phyloP scores from a whole-genome alignment of 1,284 basidiomycete genomes.

The Cystobasidium slooffiae region DNA sequence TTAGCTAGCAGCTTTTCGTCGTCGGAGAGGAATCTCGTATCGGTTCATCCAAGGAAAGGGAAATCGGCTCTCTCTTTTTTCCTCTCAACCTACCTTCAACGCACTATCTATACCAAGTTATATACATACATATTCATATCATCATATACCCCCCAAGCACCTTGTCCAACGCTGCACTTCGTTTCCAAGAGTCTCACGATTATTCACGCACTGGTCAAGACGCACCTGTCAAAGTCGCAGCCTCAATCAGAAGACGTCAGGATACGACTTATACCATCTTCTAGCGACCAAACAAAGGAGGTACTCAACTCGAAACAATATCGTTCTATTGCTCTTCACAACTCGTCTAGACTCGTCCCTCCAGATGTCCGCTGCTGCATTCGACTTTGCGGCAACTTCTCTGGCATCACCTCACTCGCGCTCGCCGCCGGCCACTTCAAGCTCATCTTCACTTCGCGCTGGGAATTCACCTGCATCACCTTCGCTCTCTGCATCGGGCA shows the following conservation, averaged over 20 bases:
- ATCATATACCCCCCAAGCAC: too few relatives aligned
- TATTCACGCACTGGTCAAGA: background rate
- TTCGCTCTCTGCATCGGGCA: conserved; percentile 29
- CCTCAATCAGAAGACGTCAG: too few relatives aligned
- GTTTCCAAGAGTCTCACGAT: too few relatives aligned
- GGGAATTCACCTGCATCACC: conserved; percentile 17
- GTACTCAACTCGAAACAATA: background rate
- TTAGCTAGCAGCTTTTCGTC: too few relatives aligned
- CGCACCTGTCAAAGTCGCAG: background rate
- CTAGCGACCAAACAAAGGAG: background rate
- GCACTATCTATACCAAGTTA: too few relatives aligned
- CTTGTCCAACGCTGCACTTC: too few relatives aligned
- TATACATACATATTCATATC: too few relatives aligned
- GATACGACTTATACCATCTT: too few relatives aligned
- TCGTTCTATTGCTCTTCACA: background rate
- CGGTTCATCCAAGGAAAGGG: too few relatives aligned
- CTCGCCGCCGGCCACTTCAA: background rate
- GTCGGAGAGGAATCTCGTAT: too few relatives aligned
- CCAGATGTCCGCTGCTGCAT: conserved; percentile 6
- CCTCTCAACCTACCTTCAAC: too few relatives aligned
- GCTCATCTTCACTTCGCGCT: background rate
- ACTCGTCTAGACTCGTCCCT: background rate
- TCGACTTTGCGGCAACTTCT: conserved; percentile 9
- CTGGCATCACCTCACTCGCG: conserved; percentile 13
- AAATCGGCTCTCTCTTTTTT: too few relatives aligned